phyloP scores from a whole-genome alignment of 2,329 filamentous ascomycete species.

The Nannizziopsis barbatae region DNA sequence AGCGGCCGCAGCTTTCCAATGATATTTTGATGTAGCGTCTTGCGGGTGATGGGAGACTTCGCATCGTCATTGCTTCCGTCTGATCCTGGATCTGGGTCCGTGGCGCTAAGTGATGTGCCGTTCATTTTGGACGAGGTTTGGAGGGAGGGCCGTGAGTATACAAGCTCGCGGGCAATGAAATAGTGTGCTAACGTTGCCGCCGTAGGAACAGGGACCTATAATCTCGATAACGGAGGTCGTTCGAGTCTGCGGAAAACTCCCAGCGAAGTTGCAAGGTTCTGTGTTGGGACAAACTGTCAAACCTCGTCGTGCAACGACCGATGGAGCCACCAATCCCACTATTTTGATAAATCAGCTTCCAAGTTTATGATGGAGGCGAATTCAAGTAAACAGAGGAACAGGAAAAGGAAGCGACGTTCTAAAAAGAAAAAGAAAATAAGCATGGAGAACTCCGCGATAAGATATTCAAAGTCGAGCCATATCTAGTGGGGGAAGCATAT shows the following conservation, averaged over 20 bases:
- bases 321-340: not conserved
- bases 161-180: too few relatives aligned
- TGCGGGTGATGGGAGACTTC: slow-evolving; percentile 20
- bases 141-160: too few relatives aligned
- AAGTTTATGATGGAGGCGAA: not conserved
- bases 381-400: not conserved
- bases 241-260: too few relatives aligned
- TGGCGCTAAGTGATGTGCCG: slow-evolving; percentile 18
- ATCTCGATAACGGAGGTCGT: too few relatives aligned
- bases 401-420: not conserved
- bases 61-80: slow-evolving; percentile 2
- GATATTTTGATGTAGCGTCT: slow-evolving; percentile 34
- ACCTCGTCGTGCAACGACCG: too few relatives aligned
- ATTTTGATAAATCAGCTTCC: not conserved
- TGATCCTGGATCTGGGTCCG: slow-evolving; percentile 16
- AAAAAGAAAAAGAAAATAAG: not conserved
- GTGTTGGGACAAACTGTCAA: too few relatives aligned
- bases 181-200: too few relatives aligned
- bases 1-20: slow-evolving; percentile 37
- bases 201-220: too few relatives aligned
- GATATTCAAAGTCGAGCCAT: too few relatives aligned
- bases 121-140: slow-evolving; percentile 15
- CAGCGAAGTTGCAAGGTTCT: too few relatives aligned
- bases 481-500: too few relatives aligned
- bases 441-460: too few relatives aligned